Evolutionary conservation across 2,329 filamentous ascomycete genomes (phyloP), one percentile per base, ranked within the genome.

Genomic region (Colletotrichum eremochloae): DNA sequence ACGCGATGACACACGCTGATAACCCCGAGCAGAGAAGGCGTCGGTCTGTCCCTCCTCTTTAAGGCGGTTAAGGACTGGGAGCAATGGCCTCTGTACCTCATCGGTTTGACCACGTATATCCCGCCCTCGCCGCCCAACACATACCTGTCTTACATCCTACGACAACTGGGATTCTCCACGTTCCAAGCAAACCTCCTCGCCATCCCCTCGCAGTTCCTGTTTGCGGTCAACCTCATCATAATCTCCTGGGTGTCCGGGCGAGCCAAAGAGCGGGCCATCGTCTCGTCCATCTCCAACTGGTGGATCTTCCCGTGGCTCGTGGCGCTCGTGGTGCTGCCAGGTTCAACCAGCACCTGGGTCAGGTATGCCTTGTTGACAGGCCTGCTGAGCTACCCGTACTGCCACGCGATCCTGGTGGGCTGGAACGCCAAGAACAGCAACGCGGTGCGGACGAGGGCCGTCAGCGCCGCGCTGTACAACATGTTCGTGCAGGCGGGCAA

Each of bases 41-140:
- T 87, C 8, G 83, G 82, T 24, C 83, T 81, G 15, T 82, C 77
- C 58, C 79, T 77, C 50, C 83, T 91, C 5, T 89, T 86, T 85
- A 81, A 85, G 36, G 84, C 86, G 0, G 74, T 90, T 36, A 84
- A 83, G 24, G 90, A 92, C 75, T 91, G 88, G 77, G 88, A 91
- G 74, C 82, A 91, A 75, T 92, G 88, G 88, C 88, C 86, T 2
- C 77, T 88, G 29, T 90, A 89, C 75, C 74, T 87, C 53, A 82
- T 89, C 31, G 88, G 88, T 0, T 78, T 90, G 5, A 89, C 79
- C 63, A 76, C 77, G 0, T 85, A 84, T 64, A 85, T 86, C 65
- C 83, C 84, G 0, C 80, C 82, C 0, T 73, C 81, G 0, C 82
- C 86, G 2, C 82, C 84, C 12, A 79, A 75, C 69, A 83, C 81